phyloP scores from a whole-genome alignment of 164 flowering plant genomes.

The Tetracentron sinense region DNA sequence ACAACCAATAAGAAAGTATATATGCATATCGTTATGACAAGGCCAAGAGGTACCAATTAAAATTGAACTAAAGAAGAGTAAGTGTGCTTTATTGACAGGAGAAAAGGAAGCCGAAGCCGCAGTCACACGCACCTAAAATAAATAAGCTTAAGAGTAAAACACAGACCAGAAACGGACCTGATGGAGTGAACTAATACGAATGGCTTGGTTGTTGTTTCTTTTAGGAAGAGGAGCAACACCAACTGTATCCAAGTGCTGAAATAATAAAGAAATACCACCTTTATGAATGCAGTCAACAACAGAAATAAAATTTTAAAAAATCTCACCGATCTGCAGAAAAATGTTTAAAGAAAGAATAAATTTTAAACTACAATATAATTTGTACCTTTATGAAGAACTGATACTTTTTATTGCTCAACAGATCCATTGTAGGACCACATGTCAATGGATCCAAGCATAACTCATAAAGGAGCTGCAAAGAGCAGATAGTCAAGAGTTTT shows the following conservation, averaged over 20 bases:
- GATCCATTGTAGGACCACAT: slow-evolving; percentile 70
- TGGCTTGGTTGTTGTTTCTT: slow-evolving; percentile 65
- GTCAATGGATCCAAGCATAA: slow-evolving; percentile 89
- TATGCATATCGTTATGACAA: neutral
- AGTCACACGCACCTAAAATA: neutral
- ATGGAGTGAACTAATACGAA: slow-evolving; percentile 92
- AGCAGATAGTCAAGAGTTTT: slow-evolving; percentile 12
- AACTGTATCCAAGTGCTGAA: slow-evolving; percentile 76
- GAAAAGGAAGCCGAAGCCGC: neutral
- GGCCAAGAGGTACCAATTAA: neutral
- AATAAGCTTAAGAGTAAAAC: neutral
- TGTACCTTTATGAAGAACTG: slow-evolving; percentile 83
- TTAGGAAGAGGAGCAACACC: slow-evolving; percentile 90
- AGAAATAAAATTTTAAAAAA: neutral
- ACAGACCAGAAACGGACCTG: slow-evolving; percentile 48
- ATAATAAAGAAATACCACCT: slow-evolving; percentile 4
- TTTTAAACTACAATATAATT: neutral
- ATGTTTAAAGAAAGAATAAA: neutral
- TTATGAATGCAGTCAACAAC: neutral
- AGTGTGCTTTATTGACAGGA: neutral
- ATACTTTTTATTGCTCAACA: slow-evolving; percentile 69
- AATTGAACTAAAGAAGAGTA: neutral
- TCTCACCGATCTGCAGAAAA: neutral
- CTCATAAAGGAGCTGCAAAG: slow-evolving; percentile 81
- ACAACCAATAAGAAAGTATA: too few species aligned